These are phyloP conservation scores for Fraxinus platypoda DNA, from an alignment of 305 asterid species.

Conservation along the genomic window DNA sequence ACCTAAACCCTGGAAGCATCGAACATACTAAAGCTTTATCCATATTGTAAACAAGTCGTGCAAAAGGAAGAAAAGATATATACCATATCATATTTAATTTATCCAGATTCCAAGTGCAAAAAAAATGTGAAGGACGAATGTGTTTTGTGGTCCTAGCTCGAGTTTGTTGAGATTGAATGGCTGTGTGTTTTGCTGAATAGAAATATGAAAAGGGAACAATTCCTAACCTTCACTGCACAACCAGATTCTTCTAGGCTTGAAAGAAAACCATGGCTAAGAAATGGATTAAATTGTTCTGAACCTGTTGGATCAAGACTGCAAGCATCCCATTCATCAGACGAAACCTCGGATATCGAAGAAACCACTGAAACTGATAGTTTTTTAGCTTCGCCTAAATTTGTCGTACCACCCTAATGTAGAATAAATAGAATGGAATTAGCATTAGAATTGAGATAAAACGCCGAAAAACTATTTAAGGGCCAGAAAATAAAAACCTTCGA, in stretches of 20 bases:
- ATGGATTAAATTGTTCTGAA: conserved; percentile 70
- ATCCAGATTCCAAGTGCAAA: not conserved
- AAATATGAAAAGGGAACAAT: not conserved
- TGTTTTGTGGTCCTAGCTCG: not conserved
- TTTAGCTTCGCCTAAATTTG: conserved; percentile 32
- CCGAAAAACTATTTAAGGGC: conserved; percentile 21
- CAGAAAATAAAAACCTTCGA: conserved; percentile 43
- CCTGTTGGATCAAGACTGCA: conserved; percentile 76
- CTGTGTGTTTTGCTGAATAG: not conserved
- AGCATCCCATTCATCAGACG: conserved; percentile 82
- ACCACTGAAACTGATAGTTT: conserved; percentile 74
- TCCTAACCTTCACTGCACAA: conserved; percentile 74
- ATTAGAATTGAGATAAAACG: conserved; percentile 20
- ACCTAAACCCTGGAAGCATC: not conserved
- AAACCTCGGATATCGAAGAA: conserved; percentile 74
- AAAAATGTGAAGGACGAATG: not conserved
- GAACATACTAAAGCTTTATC: not conserved
- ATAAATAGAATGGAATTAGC: not conserved
- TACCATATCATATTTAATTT: not conserved
- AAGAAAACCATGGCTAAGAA: conserved; percentile 79
- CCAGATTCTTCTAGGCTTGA: conserved; percentile 92
- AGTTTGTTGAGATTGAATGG: not conserved
- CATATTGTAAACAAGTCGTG: not conserved
- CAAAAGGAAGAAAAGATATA: not conserved
- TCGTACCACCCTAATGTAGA: conserved; percentile 48